Evolutionary conservation across 148 eudicot species (phyloP), one percentile per base, ranked within the genome.

Genomic region (Rhododendron griersonianum): DNA sequence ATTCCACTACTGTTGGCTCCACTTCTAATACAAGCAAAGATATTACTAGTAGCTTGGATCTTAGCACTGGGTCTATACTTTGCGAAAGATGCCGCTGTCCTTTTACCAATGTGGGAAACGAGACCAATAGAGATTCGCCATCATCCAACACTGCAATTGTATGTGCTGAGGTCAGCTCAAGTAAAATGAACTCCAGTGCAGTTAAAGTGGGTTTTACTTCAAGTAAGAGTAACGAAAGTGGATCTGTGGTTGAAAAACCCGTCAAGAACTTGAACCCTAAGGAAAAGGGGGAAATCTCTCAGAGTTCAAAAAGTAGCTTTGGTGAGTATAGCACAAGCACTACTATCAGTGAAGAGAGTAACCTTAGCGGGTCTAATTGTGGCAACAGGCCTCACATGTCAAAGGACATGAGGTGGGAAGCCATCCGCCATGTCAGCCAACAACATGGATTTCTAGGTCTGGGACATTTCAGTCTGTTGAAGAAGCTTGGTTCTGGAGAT

Each of bases 401-500:
- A 28, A 97, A 92, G 88, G 98, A 97, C 85, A 86, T 88, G 41
- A 92, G 95, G 91, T 97, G 99, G 99, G 91, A 91, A 87, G 98
- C 98, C 18, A 92, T 95, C 85, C 91, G 88, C 78, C 92, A 88
- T 82, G 89, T 93, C 23, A 92, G 87, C 87, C 91, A 86, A 87
- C 94, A 95, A 81, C 89, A 92, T 19, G 99, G 98, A 74, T 91
- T 86, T 82, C 77, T 97, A 57, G 96, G 95, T 1, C 84, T 97
- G 88, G 91, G 89, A 33, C 92, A 97, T 87, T 97, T 97, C 48
- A 95, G 92, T 89, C 91, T 97, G 74, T 83, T 97, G 87, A 95
- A 93, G 86, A 97, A 97, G 89, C 99, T 97, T 87, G 99, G 99
- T 73, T 94, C 93, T 85, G 99, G 99, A 79, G 99, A 97, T 78